Evolutionary conservation across 2,329 filamentous ascomycete species (phyloP).

Genomic region (Graphilbum ipis-grandicollis): DNA sequence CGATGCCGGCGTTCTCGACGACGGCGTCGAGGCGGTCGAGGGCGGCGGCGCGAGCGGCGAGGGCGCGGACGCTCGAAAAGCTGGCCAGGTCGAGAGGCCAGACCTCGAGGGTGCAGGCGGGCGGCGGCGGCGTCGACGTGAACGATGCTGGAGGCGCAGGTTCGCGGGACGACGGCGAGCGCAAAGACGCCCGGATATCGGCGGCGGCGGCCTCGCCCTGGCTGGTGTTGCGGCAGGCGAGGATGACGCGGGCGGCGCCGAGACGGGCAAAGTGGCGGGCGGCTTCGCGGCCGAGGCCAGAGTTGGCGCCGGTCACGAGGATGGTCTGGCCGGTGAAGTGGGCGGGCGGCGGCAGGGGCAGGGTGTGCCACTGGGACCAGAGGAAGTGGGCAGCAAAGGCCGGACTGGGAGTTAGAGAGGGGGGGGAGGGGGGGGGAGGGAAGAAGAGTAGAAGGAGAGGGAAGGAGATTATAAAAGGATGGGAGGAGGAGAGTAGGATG

Average conservation of each 20-base stretch:
- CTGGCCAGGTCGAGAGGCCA: conserved; percentile 31
- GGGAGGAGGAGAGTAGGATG: not conserved
- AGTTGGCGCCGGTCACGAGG: conserved; percentile 21
- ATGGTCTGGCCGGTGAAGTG: conserved; percentile 13
- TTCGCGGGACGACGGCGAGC: too few relatives aligned
- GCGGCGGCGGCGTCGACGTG: too few relatives aligned
- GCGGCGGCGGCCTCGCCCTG: conserved; percentile 21
- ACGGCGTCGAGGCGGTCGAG: conserved; percentile 24
- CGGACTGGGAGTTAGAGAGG: not conserved
- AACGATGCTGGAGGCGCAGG: too few relatives aligned
- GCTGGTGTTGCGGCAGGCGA: conserved; percentile 18
- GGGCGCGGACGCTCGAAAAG: conserved; percentile 26
- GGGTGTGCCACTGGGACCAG: conserved; percentile 8
- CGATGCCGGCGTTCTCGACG: conserved; percentile 23
- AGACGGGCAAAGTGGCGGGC: conserved; percentile 19
- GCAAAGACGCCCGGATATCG: conserved; percentile 16
- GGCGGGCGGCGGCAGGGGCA: conserved; percentile 9
- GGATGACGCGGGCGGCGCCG: conserved; percentile 19
- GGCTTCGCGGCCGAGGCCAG: conserved; percentile 20
- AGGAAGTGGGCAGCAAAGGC: conserved; percentile 6
- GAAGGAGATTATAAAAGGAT: not conserved
- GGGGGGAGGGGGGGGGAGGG: not conserved
- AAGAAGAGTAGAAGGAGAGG: not conserved
- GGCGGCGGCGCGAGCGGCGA: conserved; percentile 15
- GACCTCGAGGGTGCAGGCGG: conserved; percentile 23